Base-by-base conservation (phyloP, 805 yeast genomes). In the Barnettozyma siamensis region DNA sequence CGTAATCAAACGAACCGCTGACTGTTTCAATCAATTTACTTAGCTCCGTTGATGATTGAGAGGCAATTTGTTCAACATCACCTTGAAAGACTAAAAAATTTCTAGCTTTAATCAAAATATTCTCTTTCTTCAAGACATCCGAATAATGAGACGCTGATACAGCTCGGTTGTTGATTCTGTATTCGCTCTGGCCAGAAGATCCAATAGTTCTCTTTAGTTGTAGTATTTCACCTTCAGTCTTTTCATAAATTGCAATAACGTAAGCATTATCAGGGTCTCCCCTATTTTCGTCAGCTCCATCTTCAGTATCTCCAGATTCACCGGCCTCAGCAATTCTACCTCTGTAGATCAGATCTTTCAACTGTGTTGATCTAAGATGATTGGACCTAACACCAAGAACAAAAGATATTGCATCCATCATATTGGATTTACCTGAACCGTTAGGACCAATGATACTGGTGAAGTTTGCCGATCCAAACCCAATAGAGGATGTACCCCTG, bases 381-480 rank as follows among this genome's bases (percentile, higher is more conserved):
- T 71, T 64, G 17, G 88, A 75, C 51, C 83, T 70, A 36, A 91
- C 79, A 20, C 99, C 99, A 29, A 93, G 70, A 8, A 91, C 98
- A 61, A 93, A 93, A 17, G 96, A 83, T 35, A 93, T 83, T 28
- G 99, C 97, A 60, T 93, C 99, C 84, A 93, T 89, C 79, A 93
- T 84, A 58, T 93, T 93, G 32, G 96, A 85, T 65, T 93, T 93
- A 7, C 99, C 99, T 1, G 97, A 84, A 27, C 99, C 99, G 70
- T 93, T 93, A n/a, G 98, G 98, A 1, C 99, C 99, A 43, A 93
- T 85, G 47, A 93, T 86, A 34, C 95, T 82, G 1, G 96, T 87
- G 66, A 93, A 93, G 45, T 74, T 70, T 0, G 89, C 76, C 11
- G 80, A 72, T 0, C 96, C 96, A 62, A 93, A 84, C 3, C 93